Conservation (phyloP, 164 flowering plant species). For the Liquidambar formosana region DNA sequence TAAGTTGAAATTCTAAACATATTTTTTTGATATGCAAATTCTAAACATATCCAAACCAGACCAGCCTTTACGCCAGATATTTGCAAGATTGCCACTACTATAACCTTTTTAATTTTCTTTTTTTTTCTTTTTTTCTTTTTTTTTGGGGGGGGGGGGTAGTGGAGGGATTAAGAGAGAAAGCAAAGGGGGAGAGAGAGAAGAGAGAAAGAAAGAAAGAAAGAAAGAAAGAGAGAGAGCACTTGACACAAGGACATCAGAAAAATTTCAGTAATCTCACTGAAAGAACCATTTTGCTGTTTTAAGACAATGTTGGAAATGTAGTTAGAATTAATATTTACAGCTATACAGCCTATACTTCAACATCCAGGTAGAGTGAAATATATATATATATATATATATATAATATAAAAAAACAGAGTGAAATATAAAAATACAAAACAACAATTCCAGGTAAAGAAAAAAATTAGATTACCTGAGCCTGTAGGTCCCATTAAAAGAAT, state of each 20-base stretch:
- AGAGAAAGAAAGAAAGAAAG: too few species aligned
- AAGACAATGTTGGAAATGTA: neutral
- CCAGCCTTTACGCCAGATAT: too few species aligned
- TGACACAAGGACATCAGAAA: neutral
- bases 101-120: slow-evolving; percentile 14
- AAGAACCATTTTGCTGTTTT: neutral
- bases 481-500: slow-evolving; percentile 96
- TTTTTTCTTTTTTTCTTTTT: neutral
- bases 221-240: too few species aligned
- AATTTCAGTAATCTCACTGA: neutral
- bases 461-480: slow-evolving; percentile 75
- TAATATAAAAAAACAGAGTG: too few species aligned
- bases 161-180: too few species aligned
- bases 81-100: too few species aligned
- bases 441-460: neutral
- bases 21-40: too few species aligned
- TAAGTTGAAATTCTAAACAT: slow-evolving; percentile 18
- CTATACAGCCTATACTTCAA: too few species aligned
- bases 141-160: slow-evolving; percentile 17
- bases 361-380: too few species aligned
- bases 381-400: too few species aligned
- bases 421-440: neutral
- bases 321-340: neutral
- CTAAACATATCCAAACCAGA: too few species aligned
- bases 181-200: too few species aligned